Evolutionary conservation across 2,329 filamentous ascomycete genomes (phyloP), one percentile per base, ranked within the genome.

Genomic region (Diplodia sapinea): DNA sequence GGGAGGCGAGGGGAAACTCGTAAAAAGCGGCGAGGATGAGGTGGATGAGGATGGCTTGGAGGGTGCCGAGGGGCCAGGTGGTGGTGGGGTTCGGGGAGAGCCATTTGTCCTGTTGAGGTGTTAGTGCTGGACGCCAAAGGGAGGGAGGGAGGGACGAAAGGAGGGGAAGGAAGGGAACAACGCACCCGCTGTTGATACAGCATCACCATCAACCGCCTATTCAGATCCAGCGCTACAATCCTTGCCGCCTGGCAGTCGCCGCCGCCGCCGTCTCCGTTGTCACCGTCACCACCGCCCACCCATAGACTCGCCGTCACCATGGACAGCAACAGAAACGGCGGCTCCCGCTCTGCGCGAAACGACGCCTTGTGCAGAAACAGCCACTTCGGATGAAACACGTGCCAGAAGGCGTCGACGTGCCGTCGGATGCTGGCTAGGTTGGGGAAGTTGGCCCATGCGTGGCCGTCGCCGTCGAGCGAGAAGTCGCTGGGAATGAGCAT

Each of bases 301-400:
- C 55, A 67, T n/a, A 67, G 40, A 29, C 55, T 56, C 8, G 55
- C 59, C 54, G 59, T 67, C 20, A 67, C 54, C 38, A 67, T 56
- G 8, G 65, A 67, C 12, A 59, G 65, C 29, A 67, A 40, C 11
- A 67, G 33, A 23, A 67, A 59, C 23, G 65, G 65, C 29, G 55
- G 33, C 15, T 67, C 65, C n/a, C 31, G 54, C 55, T 61, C 54
- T n/a, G 47, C 31, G 4, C 29, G 43, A 31, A 67, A 67, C 31
- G 65, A 59, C 7, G 43, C 26, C 7, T 67, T 61, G 65, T 66
- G 65, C 8, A 66, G 54, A 20, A 66, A 51, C 26, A 56, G 65
- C 65, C 65, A 66, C 13, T 36, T 40, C 4, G 65, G 65, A 29
- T 66, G 65, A 43, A 66, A 66, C 3, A 33, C 17, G 9, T 7